Evolutionary conservation across 768 basidiomycete genomes (phyloP).

Genomic region (Leccinum variicolor): DNA sequence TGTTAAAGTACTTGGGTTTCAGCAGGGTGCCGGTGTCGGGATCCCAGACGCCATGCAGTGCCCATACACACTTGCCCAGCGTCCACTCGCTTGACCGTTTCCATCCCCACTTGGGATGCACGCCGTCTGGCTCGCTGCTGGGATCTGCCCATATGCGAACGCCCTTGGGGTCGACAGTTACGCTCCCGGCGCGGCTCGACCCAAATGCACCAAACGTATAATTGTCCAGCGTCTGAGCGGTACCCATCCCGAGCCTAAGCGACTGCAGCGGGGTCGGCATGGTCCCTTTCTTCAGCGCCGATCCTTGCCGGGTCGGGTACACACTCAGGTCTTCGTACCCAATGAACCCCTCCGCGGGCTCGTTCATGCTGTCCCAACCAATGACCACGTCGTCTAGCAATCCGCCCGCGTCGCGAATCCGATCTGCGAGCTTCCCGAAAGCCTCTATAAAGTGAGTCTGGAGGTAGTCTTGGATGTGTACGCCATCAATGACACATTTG

Average conservation of each 20-base stretch:
- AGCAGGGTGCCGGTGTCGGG: slow-evolving; percentile 61
- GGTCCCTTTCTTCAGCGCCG: slow-evolving; percentile 81
- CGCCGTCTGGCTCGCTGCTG: slow-evolving; percentile 45
- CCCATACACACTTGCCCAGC: slow-evolving; percentile 83
- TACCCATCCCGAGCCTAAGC: slow-evolving; percentile 85
- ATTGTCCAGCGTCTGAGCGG: slow-evolving; percentile 74
- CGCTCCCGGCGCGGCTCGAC: slow-evolving; percentile 65
- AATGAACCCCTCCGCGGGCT: slow-evolving; percentile 80
- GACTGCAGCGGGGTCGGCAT: slow-evolving; percentile 83
- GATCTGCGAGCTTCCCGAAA: slow-evolving; percentile 70
- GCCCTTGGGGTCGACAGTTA: slow-evolving; percentile 85
- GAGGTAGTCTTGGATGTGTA: slow-evolving; percentile 89
- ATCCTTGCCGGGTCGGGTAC: slow-evolving; percentile 65
- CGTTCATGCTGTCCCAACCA: slow-evolving; percentile 97
- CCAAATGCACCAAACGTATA: slow-evolving; percentile 82
- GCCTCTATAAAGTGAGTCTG: slow-evolving; percentile 76
- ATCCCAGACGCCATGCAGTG: slow-evolving; percentile 89
- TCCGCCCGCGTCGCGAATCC: slow-evolving; percentile 69
- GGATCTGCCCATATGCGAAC: slow-evolving; percentile 73
- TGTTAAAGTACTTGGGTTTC: slow-evolving; percentile 73
- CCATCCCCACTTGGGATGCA: slow-evolving; percentile 81
- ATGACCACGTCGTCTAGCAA: slow-evolving; percentile 85
- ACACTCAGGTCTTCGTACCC: slow-evolving; percentile 64
- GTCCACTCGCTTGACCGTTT: slow-evolving; percentile 67
- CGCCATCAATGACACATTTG: slow-evolving; percentile 84